phyloP scores from a whole-genome alignment of 495 filamentous ascomycete species.

The Cairneyella variabilis region DNA sequence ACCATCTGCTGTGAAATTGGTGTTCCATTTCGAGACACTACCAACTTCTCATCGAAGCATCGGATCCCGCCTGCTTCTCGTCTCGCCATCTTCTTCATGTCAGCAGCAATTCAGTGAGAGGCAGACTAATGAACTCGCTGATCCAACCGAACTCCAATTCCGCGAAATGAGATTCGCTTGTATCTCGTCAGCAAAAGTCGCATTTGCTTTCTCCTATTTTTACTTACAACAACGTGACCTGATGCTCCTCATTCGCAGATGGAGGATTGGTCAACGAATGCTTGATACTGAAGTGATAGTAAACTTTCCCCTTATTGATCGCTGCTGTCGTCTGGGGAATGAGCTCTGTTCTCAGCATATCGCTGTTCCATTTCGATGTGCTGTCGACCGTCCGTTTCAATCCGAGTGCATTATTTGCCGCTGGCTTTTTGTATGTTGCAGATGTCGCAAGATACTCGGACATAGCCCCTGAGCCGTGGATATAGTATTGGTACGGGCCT shows the following conservation, averaged over 20 bases:
- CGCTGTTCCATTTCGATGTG: constrained; percentile 58
- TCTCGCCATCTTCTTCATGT: not conserved
- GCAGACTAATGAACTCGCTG: constrained; percentile 28
- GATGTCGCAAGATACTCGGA: constrained; percentile 49
- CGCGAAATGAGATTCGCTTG: constrained; percentile 63
- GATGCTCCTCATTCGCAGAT: constrained; percentile 58
- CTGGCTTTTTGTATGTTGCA: constrained; percentile 60
- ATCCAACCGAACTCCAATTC: constrained; percentile 70
- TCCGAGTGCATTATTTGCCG: constrained; percentile 55
- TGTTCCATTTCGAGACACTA: constrained; percentile 48
- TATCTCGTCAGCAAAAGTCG: not conserved
- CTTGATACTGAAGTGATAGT: constrained; percentile 68
- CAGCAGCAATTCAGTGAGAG: not conserved
- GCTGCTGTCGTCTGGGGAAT: constrained; percentile 67
- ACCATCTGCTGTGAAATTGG: constrained; percentile 42
- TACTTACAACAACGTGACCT: constrained; percentile 64
- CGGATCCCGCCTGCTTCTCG: constrained; percentile 40
- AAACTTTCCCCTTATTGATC: constrained; percentile 58
- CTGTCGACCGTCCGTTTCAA: constrained; percentile 64
- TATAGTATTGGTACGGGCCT: constrained; percentile 69
- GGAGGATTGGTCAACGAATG: constrained; percentile 55
- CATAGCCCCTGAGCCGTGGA: constrained; percentile 51
- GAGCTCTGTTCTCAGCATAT: constrained; percentile 57
- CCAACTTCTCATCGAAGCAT: constrained; percentile 47
- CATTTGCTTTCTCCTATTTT: not conserved